phyloP scores from a whole-genome alignment of 2,329 filamentous ascomycete genomes.

The Fusarium haematococcum region DNA sequence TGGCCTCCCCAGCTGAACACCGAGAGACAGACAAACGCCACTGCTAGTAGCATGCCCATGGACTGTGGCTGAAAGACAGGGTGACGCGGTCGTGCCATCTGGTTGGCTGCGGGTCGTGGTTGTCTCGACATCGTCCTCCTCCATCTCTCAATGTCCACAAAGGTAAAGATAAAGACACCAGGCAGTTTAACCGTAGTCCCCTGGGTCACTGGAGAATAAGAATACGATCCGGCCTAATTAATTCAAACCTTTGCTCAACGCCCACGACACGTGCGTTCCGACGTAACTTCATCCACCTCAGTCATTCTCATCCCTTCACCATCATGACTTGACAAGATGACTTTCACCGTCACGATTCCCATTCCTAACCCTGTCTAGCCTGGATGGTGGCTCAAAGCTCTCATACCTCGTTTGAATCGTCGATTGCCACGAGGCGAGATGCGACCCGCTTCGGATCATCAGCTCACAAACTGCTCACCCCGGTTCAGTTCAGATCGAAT shows the following conservation, averaged over 20 bases:
- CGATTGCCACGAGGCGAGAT: slow-evolving; percentile 5
- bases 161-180: neutral
- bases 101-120: neutral
- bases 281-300: neutral
- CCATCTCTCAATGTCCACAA: neutral
- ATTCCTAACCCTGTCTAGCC: neutral
- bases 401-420: neutral
- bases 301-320: neutral
- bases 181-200: neutral
- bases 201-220: neutral
- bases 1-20: neutral
- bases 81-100: neutral
- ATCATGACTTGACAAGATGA: neutral
- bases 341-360: neutral
- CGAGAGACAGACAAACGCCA: slow-evolving; percentile 9
- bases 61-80: slow-evolving; percentile 8
- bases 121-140: neutral
- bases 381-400: neutral
- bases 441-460: slow-evolving; percentile 4
- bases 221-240: neutral
- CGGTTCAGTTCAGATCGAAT: slow-evolving; percentile 3
- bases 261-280: neutral
- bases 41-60: neutral
- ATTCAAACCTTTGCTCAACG: neutral
- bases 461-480: neutral